Percentiles rank a stretch among this genome's conserved stretches.
phyloP scores from a whole-genome alignment of 257 asterid genomes.

The Primulina eburnea region DNA sequence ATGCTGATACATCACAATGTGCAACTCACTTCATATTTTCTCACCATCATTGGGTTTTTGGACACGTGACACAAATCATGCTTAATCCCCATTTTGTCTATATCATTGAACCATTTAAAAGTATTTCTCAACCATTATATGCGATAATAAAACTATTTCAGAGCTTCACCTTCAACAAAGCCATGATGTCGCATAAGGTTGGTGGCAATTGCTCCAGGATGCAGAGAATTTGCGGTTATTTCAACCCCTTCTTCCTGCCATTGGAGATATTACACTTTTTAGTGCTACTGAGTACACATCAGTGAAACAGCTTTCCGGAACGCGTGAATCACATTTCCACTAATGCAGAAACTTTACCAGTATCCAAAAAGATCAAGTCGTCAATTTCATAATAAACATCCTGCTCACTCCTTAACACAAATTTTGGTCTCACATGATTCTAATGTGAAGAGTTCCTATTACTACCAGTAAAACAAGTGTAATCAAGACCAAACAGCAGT shows the following conservation, averaged over 20 bases:
- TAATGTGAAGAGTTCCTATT: background rate
- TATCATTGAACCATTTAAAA: background rate
- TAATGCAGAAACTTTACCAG: background rate
- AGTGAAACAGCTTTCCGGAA: no score
- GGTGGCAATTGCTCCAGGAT: conserved; percentile 82
- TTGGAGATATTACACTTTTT: conserved; percentile 17
- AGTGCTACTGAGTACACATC: background rate
- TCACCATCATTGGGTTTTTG: background rate
- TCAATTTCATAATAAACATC: no score
- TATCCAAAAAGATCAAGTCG: background rate
- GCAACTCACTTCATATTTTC: background rate
- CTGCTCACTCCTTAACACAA: background rate
- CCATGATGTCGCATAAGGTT: conserved; percentile 55
- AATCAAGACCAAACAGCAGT: background rate
- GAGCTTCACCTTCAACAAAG: conserved; percentile 44
- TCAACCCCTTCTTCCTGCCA: conserved; percentile 71
- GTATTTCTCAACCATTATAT: background rate
- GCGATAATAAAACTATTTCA: conserved; percentile 1
- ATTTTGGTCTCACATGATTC: background rate
- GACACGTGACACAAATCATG: background rate
- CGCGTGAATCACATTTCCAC: background rate
- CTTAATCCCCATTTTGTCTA: background rate
- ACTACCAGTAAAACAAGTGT: background rate
- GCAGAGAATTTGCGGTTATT: conserved; percentile 78
- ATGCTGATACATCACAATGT: background rate